Evolutionary conservation across 164 flowering plant species (phyloP), one percentile per base, ranked within the genome.

Genomic region (Echeveria elegans): DNA sequence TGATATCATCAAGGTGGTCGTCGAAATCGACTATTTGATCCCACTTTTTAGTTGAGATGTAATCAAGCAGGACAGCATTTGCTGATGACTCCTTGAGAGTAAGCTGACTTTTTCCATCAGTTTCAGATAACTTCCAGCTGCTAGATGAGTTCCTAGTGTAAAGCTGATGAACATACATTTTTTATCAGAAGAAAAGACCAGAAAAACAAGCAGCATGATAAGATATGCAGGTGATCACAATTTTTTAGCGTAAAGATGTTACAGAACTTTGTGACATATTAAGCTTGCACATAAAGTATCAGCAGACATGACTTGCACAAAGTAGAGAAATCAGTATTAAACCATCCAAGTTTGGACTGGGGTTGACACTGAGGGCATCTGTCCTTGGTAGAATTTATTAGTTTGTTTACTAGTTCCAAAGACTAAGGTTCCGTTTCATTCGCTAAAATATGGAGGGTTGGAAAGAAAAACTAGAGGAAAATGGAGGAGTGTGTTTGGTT

Each of bases 1-100:
- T 88, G 47, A 94, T 85, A 78, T 94, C 93, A 69, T 89, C 90
- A 62, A 91, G 87, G 77, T 91, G 97, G 68, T 94, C 98, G 70
- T 90, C 97, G 72, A 91, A 91, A 75, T 91, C 97, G 31, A 85
- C 84, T 28, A 94, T 68, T 19, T 82, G 83, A 72, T 85, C 72
- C 90, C 88, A 87, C 72, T 89, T 91, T 72, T 79, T 81, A 8
- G 93, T 77, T 41, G 86, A 76, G 67, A 94, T 83, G 72, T 80
- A 87, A 72, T 94, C 99, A 74, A 77, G 68, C 32, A 94, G 71
- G 30, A 94, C 85, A 19, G 76, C 47, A 73, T 91, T 94, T 52
- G 97, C 93, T 23, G 95, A 77, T 60, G 99, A 92, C 69, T 94
- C 93, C 77, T 86, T 94, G 26, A 75, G 43, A 34, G 73, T 59